Evolutionary conservation across 148 eudicot species (phyloP).

Genomic region (Pharnaceum exiguum): DNA sequence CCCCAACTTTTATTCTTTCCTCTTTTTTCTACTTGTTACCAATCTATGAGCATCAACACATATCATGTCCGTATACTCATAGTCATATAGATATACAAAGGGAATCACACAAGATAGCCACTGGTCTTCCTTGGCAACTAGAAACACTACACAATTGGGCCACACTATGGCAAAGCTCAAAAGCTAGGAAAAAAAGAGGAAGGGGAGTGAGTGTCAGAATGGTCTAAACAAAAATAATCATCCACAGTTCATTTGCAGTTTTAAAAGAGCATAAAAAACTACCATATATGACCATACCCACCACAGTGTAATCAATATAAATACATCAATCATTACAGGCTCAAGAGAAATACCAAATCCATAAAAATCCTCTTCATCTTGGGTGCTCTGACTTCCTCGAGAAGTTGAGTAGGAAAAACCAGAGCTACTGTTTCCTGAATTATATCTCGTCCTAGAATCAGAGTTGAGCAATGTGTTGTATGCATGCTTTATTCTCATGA

Average conservation of each 20-base stretch:
- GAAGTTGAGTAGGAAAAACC: slow-evolving; percentile 51
- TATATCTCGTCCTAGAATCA: slow-evolving; percentile 57
- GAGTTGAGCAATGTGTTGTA: slow-evolving; percentile 78
- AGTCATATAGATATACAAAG: too few species aligned
- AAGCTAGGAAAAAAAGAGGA: too few species aligned
- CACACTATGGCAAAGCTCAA: too few species aligned
- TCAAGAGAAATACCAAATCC: slow-evolving; percentile 58
- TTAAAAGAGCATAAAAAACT: background rate
- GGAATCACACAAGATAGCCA: too few species aligned
- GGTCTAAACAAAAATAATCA: too few species aligned
- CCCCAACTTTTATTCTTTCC: too few species aligned
- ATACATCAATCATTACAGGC: background rate
- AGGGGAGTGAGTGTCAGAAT: too few species aligned
- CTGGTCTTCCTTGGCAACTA: too few species aligned
- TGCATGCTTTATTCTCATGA: slow-evolving; percentile 97
- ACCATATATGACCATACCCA: background rate
- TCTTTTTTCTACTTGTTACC: too few species aligned
- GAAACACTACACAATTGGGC: too few species aligned
- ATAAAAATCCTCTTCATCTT: slow-evolving; percentile 87
- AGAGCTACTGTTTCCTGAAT: slow-evolving; percentile 38
- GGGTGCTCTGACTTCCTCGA: slow-evolving; percentile 46
- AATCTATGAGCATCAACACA: too few species aligned
- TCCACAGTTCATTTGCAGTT: background rate
- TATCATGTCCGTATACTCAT: too few species aligned
- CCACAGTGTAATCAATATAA: background rate